Conservation (phyloP, 2,329 filamentous ascomycete species). For the Fusarium sp. region DNA sequence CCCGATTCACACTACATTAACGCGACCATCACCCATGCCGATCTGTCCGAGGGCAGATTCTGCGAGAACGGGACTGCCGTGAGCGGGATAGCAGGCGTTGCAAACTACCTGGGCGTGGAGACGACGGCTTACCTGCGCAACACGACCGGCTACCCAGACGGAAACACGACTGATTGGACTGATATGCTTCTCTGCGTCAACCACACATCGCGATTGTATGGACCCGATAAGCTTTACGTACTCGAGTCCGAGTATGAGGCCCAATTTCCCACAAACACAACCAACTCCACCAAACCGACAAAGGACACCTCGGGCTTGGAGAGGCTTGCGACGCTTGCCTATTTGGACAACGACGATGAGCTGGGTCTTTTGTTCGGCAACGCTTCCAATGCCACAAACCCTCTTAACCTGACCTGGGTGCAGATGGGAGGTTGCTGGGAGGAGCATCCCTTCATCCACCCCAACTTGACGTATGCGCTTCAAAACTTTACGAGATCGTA, state of each 20-base stretch:
- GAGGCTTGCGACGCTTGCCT: constrained; percentile 7
- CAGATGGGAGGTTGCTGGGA: constrained; percentile 54
- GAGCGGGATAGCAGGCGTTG: constrained; percentile 43
- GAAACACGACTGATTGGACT: constrained; percentile 42
- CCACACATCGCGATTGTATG: constrained; percentile 42
- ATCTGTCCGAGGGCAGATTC: constrained; percentile 22
- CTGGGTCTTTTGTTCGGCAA: constrained; percentile 11
- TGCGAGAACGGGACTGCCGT: constrained; percentile 47
- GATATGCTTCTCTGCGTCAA: constrained; percentile 49
- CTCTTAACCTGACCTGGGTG: constrained; percentile 47
- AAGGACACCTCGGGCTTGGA: constrained; percentile 9
- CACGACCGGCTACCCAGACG: constrained; percentile 26
- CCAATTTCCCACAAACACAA: constrained; percentile 23
- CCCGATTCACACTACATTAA: constrained; percentile 53
- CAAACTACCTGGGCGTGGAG: constrained; percentile 44
- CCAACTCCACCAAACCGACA: constrained; percentile 12
- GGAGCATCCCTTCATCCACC: constrained; percentile 52
- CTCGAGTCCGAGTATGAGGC: constrained; percentile 34
- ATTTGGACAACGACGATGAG: constrained; percentile 9
- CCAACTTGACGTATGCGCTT: constrained; percentile 51
- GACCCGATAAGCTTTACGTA: constrained; percentile 45
- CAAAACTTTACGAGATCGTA: constrained; percentile 52
- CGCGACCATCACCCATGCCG: constrained; percentile 46
- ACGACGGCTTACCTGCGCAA: constrained; percentile 45
- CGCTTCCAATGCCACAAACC: constrained; percentile 45